phyloP scores from a whole-genome alignment of 2,329 filamentous ascomycete species.

The Sclerotinia borealis region DNA sequence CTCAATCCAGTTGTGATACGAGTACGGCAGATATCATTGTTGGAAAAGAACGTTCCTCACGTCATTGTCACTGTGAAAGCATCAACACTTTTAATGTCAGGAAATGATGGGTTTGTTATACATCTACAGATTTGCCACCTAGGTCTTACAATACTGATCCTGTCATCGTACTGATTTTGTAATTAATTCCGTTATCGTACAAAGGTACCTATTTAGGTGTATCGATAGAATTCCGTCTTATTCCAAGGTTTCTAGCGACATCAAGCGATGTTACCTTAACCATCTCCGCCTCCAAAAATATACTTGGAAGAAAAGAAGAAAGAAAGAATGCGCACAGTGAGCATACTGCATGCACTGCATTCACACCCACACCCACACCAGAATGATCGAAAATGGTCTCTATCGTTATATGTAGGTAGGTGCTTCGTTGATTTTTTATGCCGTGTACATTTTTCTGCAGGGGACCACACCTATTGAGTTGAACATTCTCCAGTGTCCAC shows the following conservation, averaged over 20 bases:
- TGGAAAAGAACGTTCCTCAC: not conserved
- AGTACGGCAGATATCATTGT: not conserved
- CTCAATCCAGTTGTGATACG: not conserved
- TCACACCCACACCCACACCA: not conserved
- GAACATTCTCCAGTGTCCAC: not conserved
- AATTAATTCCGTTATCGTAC: not conserved
- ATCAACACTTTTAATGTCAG: not conserved
- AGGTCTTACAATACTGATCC: not conserved
- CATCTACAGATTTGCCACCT: not conserved
- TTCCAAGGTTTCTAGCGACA: not conserved
- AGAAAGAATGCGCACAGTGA: not conserved
- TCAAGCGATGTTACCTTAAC: conserved; percentile 4
- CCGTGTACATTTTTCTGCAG: not conserved
- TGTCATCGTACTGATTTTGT: not conserved
- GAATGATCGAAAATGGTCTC: not conserved
- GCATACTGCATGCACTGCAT: not conserved
- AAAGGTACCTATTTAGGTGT: not conserved
- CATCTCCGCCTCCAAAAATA: conserved; percentile 7
- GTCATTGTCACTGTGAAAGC: no score
- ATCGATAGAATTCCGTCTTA: not conserved
- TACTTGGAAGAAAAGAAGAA: not conserved
- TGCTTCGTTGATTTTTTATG: not conserved
- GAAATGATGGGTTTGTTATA: not conserved
- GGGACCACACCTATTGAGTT: not conserved
- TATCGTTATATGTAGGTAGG: not conserved